Base-by-base conservation (phyloP, 2,329 filamentous ascomycete genomes). In the Neopestalotiopsis sp. region DNA sequence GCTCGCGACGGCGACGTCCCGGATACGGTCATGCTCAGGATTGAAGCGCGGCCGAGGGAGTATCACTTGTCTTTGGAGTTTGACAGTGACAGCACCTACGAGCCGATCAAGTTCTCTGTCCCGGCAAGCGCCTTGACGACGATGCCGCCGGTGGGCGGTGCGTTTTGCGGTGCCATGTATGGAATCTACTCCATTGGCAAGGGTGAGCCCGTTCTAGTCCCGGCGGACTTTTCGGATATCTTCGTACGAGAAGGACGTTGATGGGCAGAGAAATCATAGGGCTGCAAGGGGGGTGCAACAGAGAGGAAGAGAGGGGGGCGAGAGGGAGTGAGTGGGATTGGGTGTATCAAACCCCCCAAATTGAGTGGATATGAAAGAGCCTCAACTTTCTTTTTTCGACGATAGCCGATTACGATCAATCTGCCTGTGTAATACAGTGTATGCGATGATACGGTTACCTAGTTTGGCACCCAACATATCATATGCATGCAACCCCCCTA, bases 111-210 rank as follows among this genome's bases (percentile, higher is more conserved):
- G 45, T 60, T 75, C 20, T 58, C 45, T 20, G 67, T 76, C 14
- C 34, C 67, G 14, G 71, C 74, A 3, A 70, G 70, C 59, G 64
- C 72, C 2, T 67, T 78, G 66, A 78, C 75, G 0, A 61, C 76
- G 28, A 72, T 72, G 59, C 77, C 77, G 30, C 75, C 74, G 12
- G 72, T 78, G 3, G 77, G 77, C 1, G 75, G 75, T 20, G 72
- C 76, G 2, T 79, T 79, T 34, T 73, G 74, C 20, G 77, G 77
- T 17, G 71, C 72, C 28, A 78, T 79, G 77, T 78, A 74, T 59
- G 77, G 77, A 0, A 20, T 79, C 1, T 79, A 78, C 49, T 71
- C 76, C 10, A 77, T 75, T 61, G 77, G 75, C 7, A 72, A 69
- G 14, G 71, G 73, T 17, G 76, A 79, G 61, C 75, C 77, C 4